Evolutionary conservation across 768 basidiomycete genomes (phyloP).

Genomic region (Pleurotus salmoneostramineus): DNA sequence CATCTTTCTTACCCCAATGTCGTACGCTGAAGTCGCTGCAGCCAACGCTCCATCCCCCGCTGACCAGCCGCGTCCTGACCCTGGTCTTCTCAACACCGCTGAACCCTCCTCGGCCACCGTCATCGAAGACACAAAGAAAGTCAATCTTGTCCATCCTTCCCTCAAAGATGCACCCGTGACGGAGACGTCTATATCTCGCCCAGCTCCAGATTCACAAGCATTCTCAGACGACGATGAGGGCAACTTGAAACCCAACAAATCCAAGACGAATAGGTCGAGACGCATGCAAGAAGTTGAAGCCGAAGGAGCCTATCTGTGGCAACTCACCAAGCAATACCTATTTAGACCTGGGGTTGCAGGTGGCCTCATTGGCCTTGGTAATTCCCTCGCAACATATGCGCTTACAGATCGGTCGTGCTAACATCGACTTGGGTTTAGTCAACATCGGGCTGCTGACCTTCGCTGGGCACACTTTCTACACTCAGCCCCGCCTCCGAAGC

Average conservation of each 20-base stretch:
- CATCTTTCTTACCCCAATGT: conserved; percentile 37
- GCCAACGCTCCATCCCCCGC: conserved; percentile 48
- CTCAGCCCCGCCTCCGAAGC: conserved; percentile 52
- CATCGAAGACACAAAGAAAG: conserved; percentile 48
- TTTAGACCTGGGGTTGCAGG: conserved; percentile 69
- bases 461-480: conserved; percentile 62
- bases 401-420: not conserved
- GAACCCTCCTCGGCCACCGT: conserved; percentile 30
- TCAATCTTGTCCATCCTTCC: conserved; percentile 49
- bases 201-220: not conserved
- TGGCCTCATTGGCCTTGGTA: conserved; percentile 68
- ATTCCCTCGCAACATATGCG: conserved; percentile 14
- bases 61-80: conserved; percentile 63
- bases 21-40: conserved; percentile 68
- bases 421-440: conserved; percentile 32
- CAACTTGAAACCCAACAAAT: not conserved
- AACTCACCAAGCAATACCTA: conserved; percentile 45
- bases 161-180: conserved; percentile 42
- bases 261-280: not conserved
- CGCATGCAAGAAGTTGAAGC: conserved; percentile 25
- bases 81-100: conserved; percentile 54
- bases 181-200: not conserved
- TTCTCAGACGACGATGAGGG: conserved; percentile 17
- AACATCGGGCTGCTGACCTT: conserved; percentile 68
- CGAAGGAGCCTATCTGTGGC: conserved; percentile 52